Base-by-base conservation (phyloP, 441 rosid genomes). In the Bocquillonia castaneifolia region DNA sequence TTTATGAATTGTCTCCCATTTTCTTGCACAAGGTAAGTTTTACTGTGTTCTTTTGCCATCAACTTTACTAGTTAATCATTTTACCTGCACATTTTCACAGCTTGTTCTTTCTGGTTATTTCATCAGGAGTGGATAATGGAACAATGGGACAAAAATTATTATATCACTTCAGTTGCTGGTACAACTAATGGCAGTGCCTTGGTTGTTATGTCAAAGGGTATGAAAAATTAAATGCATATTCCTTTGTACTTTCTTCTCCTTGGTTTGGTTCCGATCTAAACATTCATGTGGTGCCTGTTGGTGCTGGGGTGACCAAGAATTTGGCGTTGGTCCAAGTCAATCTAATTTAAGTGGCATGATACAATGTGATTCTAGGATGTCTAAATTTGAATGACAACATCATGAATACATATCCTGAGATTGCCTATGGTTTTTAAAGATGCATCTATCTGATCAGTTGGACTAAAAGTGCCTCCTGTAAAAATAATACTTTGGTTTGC, bases 51-150 rank as follows among this genome's bases (percentile, higher is more conserved):
- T 48, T 22, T 68, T 65, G 25, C 13, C 51, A 40, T 45, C 13
- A 18, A 18, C 17, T 59, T 32, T 47, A 3, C 12, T 29, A 54
- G 54, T 39, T 31, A 47, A 20, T 63, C 59, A 3, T 40, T 52
- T 53, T 25, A 45, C n/a, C 23, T 10, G 28, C 73, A 36, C 53
- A 2, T 64, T 22, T 9, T 55, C 47, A 34, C 32, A 23, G 9
- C 36, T 42, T 60, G 15, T 60, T 47, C 26, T 39, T 75, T 39
- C 59, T 61, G 28, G 52, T 61, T 63, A 55, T 74, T 39, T 76
- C 64, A 69, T 75, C 79, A 88, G 97, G 97, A 91, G 71, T 91
- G 97, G 97, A 91, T 91, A 74, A 86, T 91, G 90, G 90, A 85
- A 59, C 84, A 83, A 48, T 85, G 90, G 90, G 90, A 83, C 68